phyloP scores from a whole-genome alignment of 108 stramenopile species.

The Pseudonitzschia pungens region DNA sequence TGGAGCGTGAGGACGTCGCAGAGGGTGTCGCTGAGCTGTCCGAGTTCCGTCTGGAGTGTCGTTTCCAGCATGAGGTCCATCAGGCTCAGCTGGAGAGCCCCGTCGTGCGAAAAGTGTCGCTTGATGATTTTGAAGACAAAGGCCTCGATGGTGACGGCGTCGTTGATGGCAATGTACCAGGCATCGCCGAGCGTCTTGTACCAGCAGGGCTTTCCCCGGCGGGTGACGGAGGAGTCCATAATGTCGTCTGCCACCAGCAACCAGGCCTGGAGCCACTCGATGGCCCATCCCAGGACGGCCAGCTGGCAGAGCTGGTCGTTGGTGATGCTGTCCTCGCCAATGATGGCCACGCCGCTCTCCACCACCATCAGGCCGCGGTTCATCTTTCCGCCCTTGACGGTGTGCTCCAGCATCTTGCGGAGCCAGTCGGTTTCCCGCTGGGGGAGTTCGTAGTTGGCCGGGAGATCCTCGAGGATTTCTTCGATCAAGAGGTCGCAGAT shows the following conservation, averaged over 20 bases:
- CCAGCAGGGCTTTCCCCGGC: conserved; percentile 99
- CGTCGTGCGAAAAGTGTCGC: conserved; percentile 69
- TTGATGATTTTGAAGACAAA: conserved; percentile 90
- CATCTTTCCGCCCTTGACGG: conserved; percentile 94
- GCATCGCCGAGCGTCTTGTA: conserved; percentile 71
- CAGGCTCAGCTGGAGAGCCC: conserved; percentile 15
- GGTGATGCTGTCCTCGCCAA: conserved; percentile 30
- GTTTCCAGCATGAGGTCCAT: conserved; percentile 57
- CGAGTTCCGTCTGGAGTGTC: conserved; percentile 95
- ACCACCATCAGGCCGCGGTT: conserved; percentile 89
- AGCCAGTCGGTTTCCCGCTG: conserved; percentile 54
- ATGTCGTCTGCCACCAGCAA: conserved; percentile 99
- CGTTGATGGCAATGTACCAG: conserved; percentile 89
- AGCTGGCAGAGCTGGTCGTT: conserved; percentile 32
- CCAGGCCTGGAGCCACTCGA: conserved; percentile 97
- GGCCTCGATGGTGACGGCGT: conserved; percentile 72
- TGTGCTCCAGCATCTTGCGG: conserved; percentile 86
- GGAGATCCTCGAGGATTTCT: conserved; percentile 56
- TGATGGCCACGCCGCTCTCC: conserved; percentile 26
- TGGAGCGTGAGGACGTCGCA: conserved; percentile 69
- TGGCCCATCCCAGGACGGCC: conserved; percentile 92
- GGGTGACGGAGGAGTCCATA: conserved; percentile 96
- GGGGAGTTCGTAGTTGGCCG: conserved; percentile 69
- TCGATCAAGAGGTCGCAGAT: conserved; percentile 58
- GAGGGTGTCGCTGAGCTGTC: conserved; percentile 91